Evolutionary conservation across 352 stramenopile genomes (phyloP), one percentile per base, ranked within the genome.

Genomic region (Phytophthora meadii): DNA sequence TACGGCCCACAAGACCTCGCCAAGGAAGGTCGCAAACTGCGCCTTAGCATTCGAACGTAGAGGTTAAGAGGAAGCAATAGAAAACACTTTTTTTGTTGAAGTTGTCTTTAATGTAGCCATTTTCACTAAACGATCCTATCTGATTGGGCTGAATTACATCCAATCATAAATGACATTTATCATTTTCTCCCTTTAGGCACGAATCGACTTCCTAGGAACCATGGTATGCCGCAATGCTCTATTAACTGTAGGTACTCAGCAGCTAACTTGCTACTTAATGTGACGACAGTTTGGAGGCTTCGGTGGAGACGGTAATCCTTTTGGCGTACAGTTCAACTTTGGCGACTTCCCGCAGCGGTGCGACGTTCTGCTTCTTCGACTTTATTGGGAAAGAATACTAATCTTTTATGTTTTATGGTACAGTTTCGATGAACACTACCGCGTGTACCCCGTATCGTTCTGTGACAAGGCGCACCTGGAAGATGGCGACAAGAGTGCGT

Each of bases 361-460:
- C 42, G 62, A 36, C 30, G 30, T 8, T 36, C 30, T 36, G 8
- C 8, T 9, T 36, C 30, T 36, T 36, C 9, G 30, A 11, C 30
- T 36, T 36, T 36, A 12, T 36, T 36, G 30, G 30, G 4, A 11
- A 11, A 8, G 30, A 36, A 36, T 36, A 36, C 30, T 36, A 36
- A 36, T 14, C 9, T 14, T 36, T 14, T 7, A 2, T 30, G 4
- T 17, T 10, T 32, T 5, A 7, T 30, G 22, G 5, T 42, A 17
- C 47, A 95, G 88, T 8, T 95, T 95, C 32, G 84, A 95, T 60
- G 88, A 95, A 65, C 86, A 93, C 64, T 95, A 94, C 60, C 86
- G 88, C 39, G 86, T 93, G 39, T 95, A 95, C 49, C 87, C 88
- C 11, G 84, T 95, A 57, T 95, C 88, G 12, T 95, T 95, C 58